A percentile compares a stretch with the other conserved stretches of the same genome.
Evolutionary conservation across 768 basidiomycete genomes (phyloP).

Genomic region (Mycena chlorophos): DNA sequence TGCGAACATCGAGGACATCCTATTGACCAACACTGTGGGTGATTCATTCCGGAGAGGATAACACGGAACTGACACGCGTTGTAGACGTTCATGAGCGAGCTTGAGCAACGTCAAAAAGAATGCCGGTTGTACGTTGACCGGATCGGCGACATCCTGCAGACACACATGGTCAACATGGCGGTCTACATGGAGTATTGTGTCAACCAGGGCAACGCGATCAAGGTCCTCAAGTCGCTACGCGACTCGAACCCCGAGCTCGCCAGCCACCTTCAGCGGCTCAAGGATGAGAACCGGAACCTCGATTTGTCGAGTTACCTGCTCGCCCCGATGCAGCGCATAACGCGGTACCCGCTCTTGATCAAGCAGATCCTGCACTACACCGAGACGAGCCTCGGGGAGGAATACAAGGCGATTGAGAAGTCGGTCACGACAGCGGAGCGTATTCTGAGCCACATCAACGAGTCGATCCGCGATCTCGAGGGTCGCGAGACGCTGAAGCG

Average conservation of each 20-base stretch:
- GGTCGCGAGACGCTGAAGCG: constrained; percentile 69
- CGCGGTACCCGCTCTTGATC: constrained; percentile 89
- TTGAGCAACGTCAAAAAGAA: constrained; percentile 90
- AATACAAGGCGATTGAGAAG: constrained; percentile 52
- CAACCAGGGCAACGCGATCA: constrained; percentile 79
- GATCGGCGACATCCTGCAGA: constrained; percentile 82
- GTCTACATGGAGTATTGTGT: constrained; percentile 90
- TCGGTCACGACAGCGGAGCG: constrained; percentile 68
- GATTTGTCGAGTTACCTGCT: constrained; percentile 91
- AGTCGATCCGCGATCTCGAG: constrained; percentile 83
- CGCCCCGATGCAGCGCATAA: constrained; percentile 95
- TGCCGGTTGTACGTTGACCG: constrained; percentile 89
- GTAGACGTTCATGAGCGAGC: constrained; percentile 78
- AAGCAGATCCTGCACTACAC: constrained; percentile 86
- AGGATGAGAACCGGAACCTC: constrained; percentile 81
- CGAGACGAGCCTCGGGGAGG: constrained; percentile 60
- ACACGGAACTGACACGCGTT: background rate
- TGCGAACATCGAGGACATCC: constrained; percentile 90
- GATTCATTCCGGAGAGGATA: background rate
- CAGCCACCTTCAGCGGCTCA: constrained; percentile 66
- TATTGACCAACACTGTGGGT: constrained; percentile 82
- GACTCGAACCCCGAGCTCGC: constrained; percentile 67
- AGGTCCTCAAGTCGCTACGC: constrained; percentile 71
- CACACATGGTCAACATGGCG: constrained; percentile 72
- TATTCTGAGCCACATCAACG: constrained; percentile 82